Conservation (phyloP, 2,329 filamentous ascomycete genomes). For the Ophiostoma perfectum region DNA sequence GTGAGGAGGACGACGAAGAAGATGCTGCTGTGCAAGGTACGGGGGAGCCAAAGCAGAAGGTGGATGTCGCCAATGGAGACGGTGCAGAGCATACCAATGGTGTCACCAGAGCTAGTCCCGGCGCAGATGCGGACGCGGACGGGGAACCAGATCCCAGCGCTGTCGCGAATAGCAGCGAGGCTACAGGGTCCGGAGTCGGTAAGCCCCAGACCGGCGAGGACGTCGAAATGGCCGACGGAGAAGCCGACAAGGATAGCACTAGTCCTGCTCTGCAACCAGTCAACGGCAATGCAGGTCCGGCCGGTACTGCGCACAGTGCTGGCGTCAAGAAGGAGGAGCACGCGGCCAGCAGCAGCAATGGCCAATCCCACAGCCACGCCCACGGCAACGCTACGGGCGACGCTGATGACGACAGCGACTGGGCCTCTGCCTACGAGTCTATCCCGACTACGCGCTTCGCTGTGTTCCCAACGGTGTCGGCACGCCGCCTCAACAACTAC, state of each 20-base stretch:
- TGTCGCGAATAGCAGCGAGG: neutral
- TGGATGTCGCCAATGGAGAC: constrained; percentile 31
- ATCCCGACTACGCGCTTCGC: constrained; percentile 71
- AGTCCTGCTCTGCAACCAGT: neutral
- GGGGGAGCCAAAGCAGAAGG: constrained; percentile 25
- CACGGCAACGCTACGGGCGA: neutral
- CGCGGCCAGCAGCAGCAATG: neutral
- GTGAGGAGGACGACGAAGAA: constrained; percentile 63
- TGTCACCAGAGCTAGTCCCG: neutral
- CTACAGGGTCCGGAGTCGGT: neutral
- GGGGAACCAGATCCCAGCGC: neutral
- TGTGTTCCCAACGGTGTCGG: constrained; percentile 63
- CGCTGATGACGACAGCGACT: constrained; percentile 34
- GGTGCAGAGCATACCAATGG: constrained; percentile 22
- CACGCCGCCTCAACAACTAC: constrained; percentile 47
- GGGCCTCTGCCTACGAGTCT: constrained; percentile 45
- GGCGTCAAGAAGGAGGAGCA: neutral
- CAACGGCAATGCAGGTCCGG: neutral
- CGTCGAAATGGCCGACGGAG: constrained; percentile 10
- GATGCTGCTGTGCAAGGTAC: constrained; percentile 35
- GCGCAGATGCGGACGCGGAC: neutral
- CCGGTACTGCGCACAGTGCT: neutral
- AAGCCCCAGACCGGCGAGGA: neutral
- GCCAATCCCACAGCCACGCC: neutral
- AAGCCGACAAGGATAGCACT: neutral